Base-by-base conservation (phyloP, 2,329 filamentous ascomycete genomes). In the Fusarium sp. region DNA sequence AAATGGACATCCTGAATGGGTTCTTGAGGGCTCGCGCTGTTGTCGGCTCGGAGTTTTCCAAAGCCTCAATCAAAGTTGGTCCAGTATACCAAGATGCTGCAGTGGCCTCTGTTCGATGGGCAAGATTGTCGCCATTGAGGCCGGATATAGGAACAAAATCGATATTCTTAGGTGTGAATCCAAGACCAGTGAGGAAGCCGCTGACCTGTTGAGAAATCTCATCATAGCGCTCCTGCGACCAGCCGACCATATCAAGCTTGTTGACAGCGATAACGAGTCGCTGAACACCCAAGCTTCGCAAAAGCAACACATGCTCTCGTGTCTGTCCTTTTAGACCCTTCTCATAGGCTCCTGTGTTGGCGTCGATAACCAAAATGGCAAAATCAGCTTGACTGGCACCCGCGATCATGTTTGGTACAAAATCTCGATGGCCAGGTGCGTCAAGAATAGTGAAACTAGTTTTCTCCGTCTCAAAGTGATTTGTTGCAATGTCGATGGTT, bases 331-430 rank as follows among this genome's bases (percentile, higher is more conserved):
- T 95, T 33, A 98, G 83, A 0, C 96, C 97, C 5, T 93, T 94
- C 78, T 99, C 96, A 70, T 98, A 97, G 34, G 94, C 94, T 34
- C 95, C 96, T 0, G 89, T 93, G 60, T 92, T 91, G 6, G 95
- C 92, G 77, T 99, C 96, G 63, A 99, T 93, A 20, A 99, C 96
- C 4, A 99, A 83, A 1, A 99, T 91, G 0, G 94, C 96, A 79
- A 98, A 96, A 77, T 99, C 96, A 11, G 96, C 97, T 80, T 97
- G 95, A 62, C 92, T 96, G 5, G 95, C 94, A 15, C 96, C 96
- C 3, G 95, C 95, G 77, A 99, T 97, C 96, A 99, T 99, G 78
- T 97, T 99, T 1, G 96, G 96, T 20, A 99, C 94, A 76, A 98
- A 99, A 77, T 99, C 96, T 64, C 90, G 88, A 79, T 99, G 96